Conservation (phyloP, 1,284 basidiomycete species). For the Ustilago nuda region DNA sequence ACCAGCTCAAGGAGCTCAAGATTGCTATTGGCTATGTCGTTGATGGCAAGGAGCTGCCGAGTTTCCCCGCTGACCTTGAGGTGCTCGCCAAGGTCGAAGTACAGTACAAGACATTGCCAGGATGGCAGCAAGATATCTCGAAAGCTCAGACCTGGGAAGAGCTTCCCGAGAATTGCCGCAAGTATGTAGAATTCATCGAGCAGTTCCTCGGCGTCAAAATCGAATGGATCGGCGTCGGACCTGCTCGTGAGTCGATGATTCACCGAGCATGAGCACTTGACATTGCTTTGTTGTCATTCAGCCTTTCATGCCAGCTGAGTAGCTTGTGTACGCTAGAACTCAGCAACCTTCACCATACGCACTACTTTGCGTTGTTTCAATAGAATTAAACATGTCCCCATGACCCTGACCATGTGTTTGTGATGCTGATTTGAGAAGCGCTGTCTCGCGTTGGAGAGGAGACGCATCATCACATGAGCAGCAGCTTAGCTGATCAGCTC, state of each 20-base stretch:
- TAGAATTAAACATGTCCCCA: constrained; percentile 26
- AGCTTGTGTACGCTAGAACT: not conserved
- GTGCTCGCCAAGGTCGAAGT: constrained; percentile 84
- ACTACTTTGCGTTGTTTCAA: constrained; percentile 43
- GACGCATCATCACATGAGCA: constrained; percentile 12
- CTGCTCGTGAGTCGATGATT: constrained; percentile 84
- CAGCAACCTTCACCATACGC: constrained; percentile 17
- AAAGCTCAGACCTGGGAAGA: constrained; percentile 78
- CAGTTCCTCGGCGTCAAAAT: constrained; percentile 81
- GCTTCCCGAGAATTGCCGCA: constrained; percentile 85
- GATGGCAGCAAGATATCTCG: constrained; percentile 88
- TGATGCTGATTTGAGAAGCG: not conserved
- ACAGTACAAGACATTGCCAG: constrained; percentile 87
- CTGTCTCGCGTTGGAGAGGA: not conserved
- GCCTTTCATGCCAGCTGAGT: not conserved
- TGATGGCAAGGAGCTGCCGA: constrained; percentile 80
- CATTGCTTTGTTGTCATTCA: not conserved
- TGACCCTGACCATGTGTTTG: not conserved
- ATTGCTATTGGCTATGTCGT: constrained; percentile 84
- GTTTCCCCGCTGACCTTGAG: constrained; percentile 95
- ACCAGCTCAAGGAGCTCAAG: constrained; percentile 87
- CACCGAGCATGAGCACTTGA: constrained; percentile 40
- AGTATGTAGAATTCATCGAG: constrained; percentile 91
- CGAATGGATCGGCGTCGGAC: constrained; percentile 91
- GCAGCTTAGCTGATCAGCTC: constrained; percentile 10